phyloP scores from a whole-genome alignment of 169 alveolate species.

The Cystoisospora suis region DNA sequence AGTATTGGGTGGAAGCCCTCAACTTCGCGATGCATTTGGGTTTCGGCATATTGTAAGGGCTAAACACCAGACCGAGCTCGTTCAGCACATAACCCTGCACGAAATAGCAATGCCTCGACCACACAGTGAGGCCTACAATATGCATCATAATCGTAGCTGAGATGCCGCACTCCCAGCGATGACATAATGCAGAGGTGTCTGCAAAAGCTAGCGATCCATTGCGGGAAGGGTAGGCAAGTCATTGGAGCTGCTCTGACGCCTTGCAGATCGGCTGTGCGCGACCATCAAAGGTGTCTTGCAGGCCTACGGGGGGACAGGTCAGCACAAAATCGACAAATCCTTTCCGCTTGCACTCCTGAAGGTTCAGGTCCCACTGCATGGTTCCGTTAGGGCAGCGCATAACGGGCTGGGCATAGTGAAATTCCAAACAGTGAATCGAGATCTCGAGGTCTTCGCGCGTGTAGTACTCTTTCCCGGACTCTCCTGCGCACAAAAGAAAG shows the following conservation, averaged over 20 bases:
- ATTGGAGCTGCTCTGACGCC: no score
- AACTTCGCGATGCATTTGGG: constrained; percentile 32
- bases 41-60: not conserved
- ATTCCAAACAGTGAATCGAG: not conserved
- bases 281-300: not conserved
- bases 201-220: no score
- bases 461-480: not conserved
- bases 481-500: not conserved
- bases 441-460: not conserved
- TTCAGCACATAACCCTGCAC: constrained; percentile 12
- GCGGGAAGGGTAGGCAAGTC: no score
- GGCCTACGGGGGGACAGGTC: constrained; percentile 26
- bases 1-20: constrained; percentile 31
- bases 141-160: no score
- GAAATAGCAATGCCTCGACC: not conserved
- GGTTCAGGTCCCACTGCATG: not conserved
- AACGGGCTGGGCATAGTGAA: constrained; percentile 29
- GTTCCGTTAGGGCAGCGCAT: constrained; percentile 16
- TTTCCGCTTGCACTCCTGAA: constrained; percentile 18
- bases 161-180: no score
- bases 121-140: no score
- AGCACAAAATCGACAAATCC: constrained; percentile 17
- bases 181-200: no score
- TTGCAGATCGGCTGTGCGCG: no score
- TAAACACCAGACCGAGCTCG: constrained; percentile 7